Percentiles rank a stretch among this genome's conserved stretches.
phyloP scores from a whole-genome alignment of 495 filamentous ascomycete genomes.

The Lophiostoma macrostomum region DNA sequence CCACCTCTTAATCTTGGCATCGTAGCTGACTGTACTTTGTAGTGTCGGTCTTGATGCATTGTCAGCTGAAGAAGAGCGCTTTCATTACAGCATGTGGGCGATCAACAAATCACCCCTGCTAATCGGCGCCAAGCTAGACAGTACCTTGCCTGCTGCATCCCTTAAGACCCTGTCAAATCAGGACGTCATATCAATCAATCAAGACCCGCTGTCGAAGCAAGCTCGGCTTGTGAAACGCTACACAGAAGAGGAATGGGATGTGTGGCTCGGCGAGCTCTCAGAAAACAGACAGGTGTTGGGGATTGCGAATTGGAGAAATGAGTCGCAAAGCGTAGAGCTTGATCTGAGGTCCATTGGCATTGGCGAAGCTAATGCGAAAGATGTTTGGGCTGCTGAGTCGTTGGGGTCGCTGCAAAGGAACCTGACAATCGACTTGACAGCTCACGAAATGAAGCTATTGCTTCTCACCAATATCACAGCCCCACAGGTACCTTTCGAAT shows the following conservation, averaged over 20 bases:
- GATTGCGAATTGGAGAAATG: conserved; percentile 17
- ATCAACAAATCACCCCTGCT: conserved; percentile 28
- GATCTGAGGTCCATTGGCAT: conserved; percentile 3
- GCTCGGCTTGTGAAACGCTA: conserved; percentile 21
- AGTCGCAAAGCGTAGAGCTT: background rate
- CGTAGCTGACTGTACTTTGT: background rate
- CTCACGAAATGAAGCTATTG: conserved; percentile 16
- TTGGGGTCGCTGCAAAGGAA: background rate
- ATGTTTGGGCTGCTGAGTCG: conserved; percentile 9
- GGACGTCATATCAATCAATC: conserved; percentile 30
- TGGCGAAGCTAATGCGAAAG: background rate
- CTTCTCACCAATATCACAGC: conserved; percentile 10
- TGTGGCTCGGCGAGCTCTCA: conserved; percentile 25
- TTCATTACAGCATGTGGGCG: conserved; percentile 28
- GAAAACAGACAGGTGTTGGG: conserved; percentile 7
- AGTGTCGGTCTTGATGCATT: conserved; percentile 16
- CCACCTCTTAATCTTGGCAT: background rate
- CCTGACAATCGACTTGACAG: background rate
- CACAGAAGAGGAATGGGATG: conserved; percentile 26
- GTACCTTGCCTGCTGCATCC: background rate
- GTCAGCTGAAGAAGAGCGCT: conserved; percentile 14
- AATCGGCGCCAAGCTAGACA: conserved; percentile 14
- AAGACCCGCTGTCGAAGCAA: conserved; percentile 22
- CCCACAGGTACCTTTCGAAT: background rate
- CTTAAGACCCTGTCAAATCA: conserved; percentile 18